A percentile compares a stretch with the other conserved stretches of the same genome.
Conservation (phyloP, 2,329 filamentous ascomycete species). For the Sporothrix brasiliensis region DNA sequence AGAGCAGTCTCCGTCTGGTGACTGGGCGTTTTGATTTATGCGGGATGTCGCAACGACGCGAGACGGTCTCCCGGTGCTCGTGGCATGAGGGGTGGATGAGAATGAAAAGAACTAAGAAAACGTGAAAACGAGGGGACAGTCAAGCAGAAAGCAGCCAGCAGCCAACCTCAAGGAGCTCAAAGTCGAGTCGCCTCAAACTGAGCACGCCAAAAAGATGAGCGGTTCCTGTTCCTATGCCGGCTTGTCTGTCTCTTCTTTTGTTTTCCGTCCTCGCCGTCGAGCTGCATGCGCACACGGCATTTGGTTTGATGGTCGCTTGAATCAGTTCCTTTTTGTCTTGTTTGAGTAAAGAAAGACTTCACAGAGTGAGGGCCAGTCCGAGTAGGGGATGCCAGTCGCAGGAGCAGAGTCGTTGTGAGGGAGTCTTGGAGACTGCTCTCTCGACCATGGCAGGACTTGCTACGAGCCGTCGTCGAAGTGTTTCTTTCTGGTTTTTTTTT, state of each 20-base stretch:
- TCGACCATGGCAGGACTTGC: constrained; percentile 16
- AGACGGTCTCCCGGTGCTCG: background rate
- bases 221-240: background rate
- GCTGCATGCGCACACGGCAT: background rate
- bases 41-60: background rate
- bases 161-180: constrained; percentile 12
- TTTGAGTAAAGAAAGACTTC: background rate
- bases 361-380: constrained; percentile 14
- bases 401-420: background rate
- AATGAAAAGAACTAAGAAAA: no score
- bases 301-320: background rate
- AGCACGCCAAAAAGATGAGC: constrained; percentile 1
- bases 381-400: background rate
- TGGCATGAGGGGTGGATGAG: background rate
- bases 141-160: background rate
- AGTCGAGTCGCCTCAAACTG: background rate
- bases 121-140: background rate
- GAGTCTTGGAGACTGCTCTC: background rate
- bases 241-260: background rate
- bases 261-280: background rate
- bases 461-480: constrained; percentile 10
- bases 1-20: no score
- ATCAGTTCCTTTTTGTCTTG: background rate
- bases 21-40: no score
- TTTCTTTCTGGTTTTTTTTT: background rate